A percentile compares a stretch with the other conserved stretches of the same genome.
Conservation (phyloP, 2,329 filamentous ascomycete genomes). For the Calonectria hongkongensis region DNA sequence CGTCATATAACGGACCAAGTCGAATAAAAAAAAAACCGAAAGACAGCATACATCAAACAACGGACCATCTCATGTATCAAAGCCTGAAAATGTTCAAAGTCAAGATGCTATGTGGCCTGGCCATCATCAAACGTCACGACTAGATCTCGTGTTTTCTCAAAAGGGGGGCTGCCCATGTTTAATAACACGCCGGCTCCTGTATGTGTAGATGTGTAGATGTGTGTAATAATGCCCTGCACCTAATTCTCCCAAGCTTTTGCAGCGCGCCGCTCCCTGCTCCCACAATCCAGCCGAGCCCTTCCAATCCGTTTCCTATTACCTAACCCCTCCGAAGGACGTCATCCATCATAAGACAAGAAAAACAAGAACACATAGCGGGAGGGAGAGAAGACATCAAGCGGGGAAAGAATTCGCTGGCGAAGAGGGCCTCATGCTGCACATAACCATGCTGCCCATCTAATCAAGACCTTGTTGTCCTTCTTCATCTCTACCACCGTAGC, state of each 20-base stretch:
- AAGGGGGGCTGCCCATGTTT: neutral
- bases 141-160: conserved; percentile 19
- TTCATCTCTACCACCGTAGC: conserved; percentile 18
- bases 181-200: conserved; percentile 39
- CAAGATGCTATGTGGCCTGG: conserved; percentile 7
- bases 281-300: conserved; percentile 27
- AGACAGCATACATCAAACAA: neutral
- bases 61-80: conserved; percentile 12
- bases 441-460: conserved; percentile 33
- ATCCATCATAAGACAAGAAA: conserved; percentile 38
- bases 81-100: neutral
- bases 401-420: neutral
- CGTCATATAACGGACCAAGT: neutral
- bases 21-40: conserved; percentile 5
- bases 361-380: conserved; percentile 20
- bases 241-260: conserved; percentile 43
- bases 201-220: conserved; percentile 39
- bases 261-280: conserved; percentile 29
- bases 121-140: conserved; percentile 9
- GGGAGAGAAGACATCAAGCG: conserved; percentile 1
- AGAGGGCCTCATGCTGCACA: conserved; percentile 15
- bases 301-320: conserved; percentile 28
- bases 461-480: conserved; percentile 27
- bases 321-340: conserved; percentile 25
- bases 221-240: conserved; percentile 36